Base-by-base conservation (phyloP, 1,284 basidiomycete species). In the Schizopora paradoxa region DNA sequence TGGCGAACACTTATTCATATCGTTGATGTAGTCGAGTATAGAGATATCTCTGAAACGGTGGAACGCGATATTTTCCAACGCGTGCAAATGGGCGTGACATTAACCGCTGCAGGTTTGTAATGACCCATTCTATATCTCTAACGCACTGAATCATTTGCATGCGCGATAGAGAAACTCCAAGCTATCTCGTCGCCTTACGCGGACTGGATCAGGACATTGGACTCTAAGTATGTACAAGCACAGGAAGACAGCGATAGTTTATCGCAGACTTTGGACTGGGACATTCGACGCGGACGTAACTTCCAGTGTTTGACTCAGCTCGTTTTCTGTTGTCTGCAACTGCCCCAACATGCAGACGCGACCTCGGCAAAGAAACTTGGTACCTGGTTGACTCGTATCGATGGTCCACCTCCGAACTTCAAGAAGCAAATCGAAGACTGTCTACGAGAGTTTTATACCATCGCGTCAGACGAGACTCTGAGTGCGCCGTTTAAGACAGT, bases 11-110 rank as follows among this genome's bases (percentile, higher is more conserved):
- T 13, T 40, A 14, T 23, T 18, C 8, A 29, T 31, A 14, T 6
- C 27, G 7, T 25, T 40, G n/a, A 18, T n/a, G 7, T 47, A 86
- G 82, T 84, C 41, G 77, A 82, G 58, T 85, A 84, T 51, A 56
- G 63, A 19, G 56, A 27, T 10, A 45, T 49, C 1, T 61, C 69
- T 1, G 37, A 36, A 16, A 63, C 65, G 3, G 73, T 78, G 28
- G 82, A 86, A 57, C 74, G 82, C 35, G 84, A 87, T 41, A 79
- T 86, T 14, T 87, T 87, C 59, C 81, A 86, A 54, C 68, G 85
- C 27, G 84, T 87, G 8, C 85, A 87, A 54, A 61, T 86, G 18
- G 84, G 84, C 29, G 76, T 86, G 66, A 66, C 74, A 7, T 65
- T 87, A 39, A 81, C 79, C 2, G 71, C 76, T 13, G 82, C 79